These are phyloP conservation scores for Russula emetica DNA, from an alignment of 768 basidiomycete genomes.

Conservation along the genomic window DNA sequence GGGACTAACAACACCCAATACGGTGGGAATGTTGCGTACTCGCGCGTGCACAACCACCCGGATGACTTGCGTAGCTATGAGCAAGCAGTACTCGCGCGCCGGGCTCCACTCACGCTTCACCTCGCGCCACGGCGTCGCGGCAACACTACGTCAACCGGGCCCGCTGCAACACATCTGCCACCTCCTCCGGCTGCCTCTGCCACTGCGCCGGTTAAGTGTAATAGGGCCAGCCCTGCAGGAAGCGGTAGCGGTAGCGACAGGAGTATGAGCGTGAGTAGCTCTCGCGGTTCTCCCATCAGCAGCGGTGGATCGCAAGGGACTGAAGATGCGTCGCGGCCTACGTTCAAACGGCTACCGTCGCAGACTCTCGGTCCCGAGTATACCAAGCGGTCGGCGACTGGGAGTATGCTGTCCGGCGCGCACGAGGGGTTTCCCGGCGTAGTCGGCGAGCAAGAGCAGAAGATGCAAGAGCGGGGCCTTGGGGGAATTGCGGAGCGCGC, in stretches of 20 bases:
- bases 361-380: conserved; percentile 63
- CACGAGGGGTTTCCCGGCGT: conserved; percentile 13
- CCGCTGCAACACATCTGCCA: background rate
- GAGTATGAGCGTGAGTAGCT: conserved; percentile 8
- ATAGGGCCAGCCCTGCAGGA: conserved; percentile 26
- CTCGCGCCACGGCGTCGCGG: conserved; percentile 43
- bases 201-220: conserved; percentile 3
- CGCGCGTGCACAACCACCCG: conserved; percentile 35
- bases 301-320: conserved; percentile 30
- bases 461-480: conserved; percentile 2
- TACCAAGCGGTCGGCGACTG: conserved; percentile 42
- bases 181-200: background rate
- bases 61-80: conserved; percentile 72
- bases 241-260: conserved; percentile 25
- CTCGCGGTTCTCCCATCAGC: conserved; percentile 25
- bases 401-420: background rate
- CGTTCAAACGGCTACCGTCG: conserved; percentile 70
- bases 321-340: conserved; percentile 44
- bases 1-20: conserved; percentile 2
- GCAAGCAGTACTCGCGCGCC: conserved; percentile 68
- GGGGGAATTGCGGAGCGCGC: conserved; percentile 17
- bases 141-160: conserved; percentile 21
- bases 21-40: conserved; percentile 17
- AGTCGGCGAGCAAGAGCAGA: background rate
- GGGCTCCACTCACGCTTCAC: conserved; percentile 55